phyloP scores from a whole-genome alignment of 352 stramenopile species.

The Aphanomyces cochlioides region DNA sequence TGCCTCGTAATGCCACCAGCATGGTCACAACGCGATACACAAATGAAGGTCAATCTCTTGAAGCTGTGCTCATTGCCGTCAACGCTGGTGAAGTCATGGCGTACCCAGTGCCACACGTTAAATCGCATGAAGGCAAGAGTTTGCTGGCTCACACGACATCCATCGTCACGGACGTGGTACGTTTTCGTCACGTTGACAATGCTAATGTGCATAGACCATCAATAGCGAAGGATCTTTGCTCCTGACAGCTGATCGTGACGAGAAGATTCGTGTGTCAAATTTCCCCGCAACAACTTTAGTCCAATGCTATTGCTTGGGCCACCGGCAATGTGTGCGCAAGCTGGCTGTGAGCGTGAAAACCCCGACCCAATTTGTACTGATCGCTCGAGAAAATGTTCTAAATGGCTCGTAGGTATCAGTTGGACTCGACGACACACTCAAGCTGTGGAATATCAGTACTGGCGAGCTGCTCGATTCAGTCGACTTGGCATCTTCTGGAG shows the following conservation, averaged over 20 bases:
- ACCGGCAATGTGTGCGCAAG: constrained; percentile 62
- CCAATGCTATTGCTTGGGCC: constrained; percentile 80
- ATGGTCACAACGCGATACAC: constrained; percentile 44
- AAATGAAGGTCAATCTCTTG: constrained; percentile 36
- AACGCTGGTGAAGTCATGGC: constrained; percentile 81
- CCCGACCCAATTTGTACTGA: constrained; percentile 40
- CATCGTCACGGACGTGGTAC: constrained; percentile 72
- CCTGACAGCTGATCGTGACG: constrained; percentile 74
- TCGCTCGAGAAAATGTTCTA: too few species aligned
- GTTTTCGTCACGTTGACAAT: neutral
- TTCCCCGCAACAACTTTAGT: constrained; percentile 72
- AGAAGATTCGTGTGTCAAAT: constrained; percentile 80
- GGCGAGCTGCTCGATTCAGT: constrained; percentile 53
- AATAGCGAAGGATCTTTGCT: constrained; percentile 53
- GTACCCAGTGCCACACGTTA: constrained; percentile 67
- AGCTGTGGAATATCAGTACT: constrained; percentile 60
- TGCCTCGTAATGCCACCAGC: constrained; percentile 70
- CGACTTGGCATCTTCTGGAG: neutral
- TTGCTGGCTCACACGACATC: constrained; percentile 82
- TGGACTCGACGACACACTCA: constrained; percentile 78
- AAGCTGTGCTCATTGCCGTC: constrained; percentile 66
- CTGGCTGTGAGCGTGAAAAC: constrained; percentile 36
- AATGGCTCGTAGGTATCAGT: constrained; percentile 44
- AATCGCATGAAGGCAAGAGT: constrained; percentile 55
- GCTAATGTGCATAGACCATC: constrained; percentile 29